Evolutionary conservation across 371 early-diverging fungal species (phyloP).

Genomic region (Haplosporangium sp.): DNA sequence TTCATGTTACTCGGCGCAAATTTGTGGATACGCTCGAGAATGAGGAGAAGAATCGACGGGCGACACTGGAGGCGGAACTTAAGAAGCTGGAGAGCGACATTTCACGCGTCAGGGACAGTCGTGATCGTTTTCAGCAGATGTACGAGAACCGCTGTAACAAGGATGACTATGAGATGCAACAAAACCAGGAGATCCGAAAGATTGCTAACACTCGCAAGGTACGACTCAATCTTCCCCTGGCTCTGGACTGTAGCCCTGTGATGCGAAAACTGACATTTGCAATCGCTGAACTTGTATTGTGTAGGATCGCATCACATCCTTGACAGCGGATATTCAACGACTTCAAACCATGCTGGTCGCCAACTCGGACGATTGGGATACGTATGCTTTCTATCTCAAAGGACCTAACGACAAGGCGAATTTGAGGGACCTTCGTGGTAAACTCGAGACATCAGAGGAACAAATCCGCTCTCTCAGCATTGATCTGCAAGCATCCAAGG

Average conservation of each 20-base stretch:
- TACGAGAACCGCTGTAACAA: constrained; percentile 77
- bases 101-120: constrained; percentile 77
- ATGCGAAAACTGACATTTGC: background rate
- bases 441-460: constrained; percentile 58
- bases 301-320: constrained; percentile 68
- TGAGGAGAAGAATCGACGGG: constrained; percentile 74
- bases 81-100: constrained; percentile 80
- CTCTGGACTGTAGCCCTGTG: background rate
- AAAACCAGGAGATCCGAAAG: constrained; percentile 71
- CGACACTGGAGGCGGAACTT: constrained; percentile 69
- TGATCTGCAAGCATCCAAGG: constrained; percentile 32
- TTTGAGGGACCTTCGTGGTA: constrained; percentile 60
- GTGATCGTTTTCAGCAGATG: constrained; percentile 80
- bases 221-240: background rate
- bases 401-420: constrained; percentile 55
- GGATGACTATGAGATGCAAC: constrained; percentile 69
- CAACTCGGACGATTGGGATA: constrained; percentile 69
- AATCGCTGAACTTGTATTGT: background rate
- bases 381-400: constrained; percentile 71
- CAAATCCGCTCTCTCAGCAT: constrained; percentile 21
- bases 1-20: constrained; percentile 73
- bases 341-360: constrained; percentile 70
- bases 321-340: constrained; percentile 73
- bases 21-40: constrained; percentile 58
- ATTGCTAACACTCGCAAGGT: constrained; percentile 75